Conservation (phyloP, 2,329 filamentous ascomycete species). For the Beauveria bassiana region DNA sequence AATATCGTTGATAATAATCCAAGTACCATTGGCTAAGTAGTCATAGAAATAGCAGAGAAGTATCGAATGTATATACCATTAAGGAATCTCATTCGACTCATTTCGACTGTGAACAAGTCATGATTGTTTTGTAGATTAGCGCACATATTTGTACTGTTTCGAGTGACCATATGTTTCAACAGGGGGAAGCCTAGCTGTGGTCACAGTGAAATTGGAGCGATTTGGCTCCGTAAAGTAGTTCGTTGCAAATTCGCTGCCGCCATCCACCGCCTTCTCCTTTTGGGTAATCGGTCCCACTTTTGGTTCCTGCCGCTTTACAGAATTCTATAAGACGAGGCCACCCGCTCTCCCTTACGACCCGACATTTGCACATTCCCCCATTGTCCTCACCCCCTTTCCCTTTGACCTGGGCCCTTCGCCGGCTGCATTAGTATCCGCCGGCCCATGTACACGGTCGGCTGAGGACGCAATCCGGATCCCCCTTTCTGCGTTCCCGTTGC, state of each 20-base stretch:
- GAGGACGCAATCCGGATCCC: not conserved
- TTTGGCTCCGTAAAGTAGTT: not conserved
- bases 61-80: too few species aligned
- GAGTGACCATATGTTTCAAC: too few species aligned
- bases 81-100: too few species aligned
- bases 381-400: not conserved
- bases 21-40: too few species aligned
- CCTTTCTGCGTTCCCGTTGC: too few species aligned
- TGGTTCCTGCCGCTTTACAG: not conserved
- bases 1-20: too few species aligned
- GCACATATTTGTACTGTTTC: too few species aligned
- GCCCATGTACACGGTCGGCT: not conserved
- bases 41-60: too few species aligned
- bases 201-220: too few species aligned
- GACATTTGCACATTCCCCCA: not conserved
- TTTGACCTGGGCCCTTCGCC: not conserved
- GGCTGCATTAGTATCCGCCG: not conserved
- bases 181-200: too few species aligned
- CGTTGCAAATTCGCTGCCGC: slow-evolving; percentile 8
- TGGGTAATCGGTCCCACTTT: not conserved
- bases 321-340: slow-evolving; percentile 6
- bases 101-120: too few species aligned
- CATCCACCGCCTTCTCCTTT: not conserved
- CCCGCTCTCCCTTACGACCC: not conserved
- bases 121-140: too few species aligned